These are phyloP conservation scores for Aspergillus piperis DNA, from an alignment of 2,329 filamentous ascomycete genomes.

Conservation along the genomic window DNA sequence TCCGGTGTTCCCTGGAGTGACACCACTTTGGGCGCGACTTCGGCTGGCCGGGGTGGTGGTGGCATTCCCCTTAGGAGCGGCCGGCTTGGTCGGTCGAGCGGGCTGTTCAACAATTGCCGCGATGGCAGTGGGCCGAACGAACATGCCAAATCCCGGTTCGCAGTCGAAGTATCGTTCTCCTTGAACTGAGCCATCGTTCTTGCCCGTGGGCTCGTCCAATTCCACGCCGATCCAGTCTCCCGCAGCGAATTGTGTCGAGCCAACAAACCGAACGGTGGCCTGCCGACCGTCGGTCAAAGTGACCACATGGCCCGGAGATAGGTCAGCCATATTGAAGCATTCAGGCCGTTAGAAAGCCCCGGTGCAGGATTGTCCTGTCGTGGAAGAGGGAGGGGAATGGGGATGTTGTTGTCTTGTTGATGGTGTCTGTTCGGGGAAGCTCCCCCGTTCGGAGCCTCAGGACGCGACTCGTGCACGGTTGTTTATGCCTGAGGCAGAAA, in stretches of 20 bases:
- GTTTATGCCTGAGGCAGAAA: conserved; percentile 19
- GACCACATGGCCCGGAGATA: conserved; percentile 68
- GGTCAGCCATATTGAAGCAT: conserved; percentile 35
- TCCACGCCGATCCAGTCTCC: conserved; percentile 91
- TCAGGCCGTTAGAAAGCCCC: conserved; percentile 15
- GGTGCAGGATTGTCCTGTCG: conserved; percentile 13
- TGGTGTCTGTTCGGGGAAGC: conserved; percentile 18
- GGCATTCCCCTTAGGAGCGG: conserved; percentile 27
- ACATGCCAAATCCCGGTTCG: conserved; percentile 71
- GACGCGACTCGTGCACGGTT: conserved; percentile 16
- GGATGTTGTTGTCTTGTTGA: conserved; percentile 19
- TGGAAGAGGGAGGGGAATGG: conserved; percentile 13
- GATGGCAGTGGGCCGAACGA: conserved; percentile 73
- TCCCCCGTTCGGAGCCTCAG: conserved; percentile 17
- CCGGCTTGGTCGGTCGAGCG: conserved; percentile 41
- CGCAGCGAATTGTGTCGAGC: conserved; percentile 73
- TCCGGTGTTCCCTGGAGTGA: conserved; percentile 34
- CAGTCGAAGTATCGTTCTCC: conserved; percentile 89
- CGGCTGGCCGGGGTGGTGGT: conserved; percentile 30
- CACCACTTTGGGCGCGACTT: conserved; percentile 45
- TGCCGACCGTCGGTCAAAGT: conserved; percentile 75
- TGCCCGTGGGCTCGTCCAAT: conserved; percentile 76
- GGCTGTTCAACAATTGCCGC: conserved; percentile 51
- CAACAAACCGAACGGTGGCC: conserved; percentile 78
- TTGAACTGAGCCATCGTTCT: conserved; percentile 91